Percentiles rank a stretch among this genome's conserved stretches.
These are phyloP conservation scores for Colletotrichum somersetense DNA, from an alignment of 2,329 filamentous ascomycete genomes.

Conservation along the genomic window DNA sequence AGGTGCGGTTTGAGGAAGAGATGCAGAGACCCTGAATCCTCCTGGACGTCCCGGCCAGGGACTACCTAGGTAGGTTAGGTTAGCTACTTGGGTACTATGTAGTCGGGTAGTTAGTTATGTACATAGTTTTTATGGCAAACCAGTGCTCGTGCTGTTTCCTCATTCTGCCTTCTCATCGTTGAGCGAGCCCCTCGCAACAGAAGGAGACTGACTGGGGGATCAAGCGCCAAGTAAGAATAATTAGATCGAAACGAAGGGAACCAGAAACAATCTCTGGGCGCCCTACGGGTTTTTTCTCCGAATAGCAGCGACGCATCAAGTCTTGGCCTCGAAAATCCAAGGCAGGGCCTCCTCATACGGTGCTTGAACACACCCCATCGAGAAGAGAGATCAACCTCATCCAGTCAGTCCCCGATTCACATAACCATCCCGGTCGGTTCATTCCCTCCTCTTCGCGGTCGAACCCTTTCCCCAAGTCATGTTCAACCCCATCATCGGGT, in stretches of 20 bases:
- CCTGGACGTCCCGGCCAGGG: neutral
- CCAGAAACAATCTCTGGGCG: slow-evolving; percentile 15
- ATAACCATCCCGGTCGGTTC: neutral
- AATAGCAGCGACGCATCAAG: slow-evolving; percentile 29
- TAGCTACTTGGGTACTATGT: neutral
- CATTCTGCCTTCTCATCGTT: slow-evolving; percentile 6
- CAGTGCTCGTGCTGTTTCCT: slow-evolving; percentile 7
- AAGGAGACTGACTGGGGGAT: neutral
- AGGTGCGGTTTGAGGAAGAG: neutral
- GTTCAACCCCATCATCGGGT: neutral
- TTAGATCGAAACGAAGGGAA: slow-evolving; percentile 15
- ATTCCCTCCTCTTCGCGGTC: neutral
- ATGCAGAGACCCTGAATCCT: slow-evolving; percentile 6
- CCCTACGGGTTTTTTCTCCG: slow-evolving; percentile 13
- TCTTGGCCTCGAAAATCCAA: slow-evolving; percentile 4
- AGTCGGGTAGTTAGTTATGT: no score
- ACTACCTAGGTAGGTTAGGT: no score
- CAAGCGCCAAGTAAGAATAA: neutral
- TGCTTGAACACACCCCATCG: neutral
- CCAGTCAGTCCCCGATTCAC: neutral
- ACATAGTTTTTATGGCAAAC: neutral
- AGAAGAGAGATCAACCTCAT: neutral
- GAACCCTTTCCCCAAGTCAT: neutral
- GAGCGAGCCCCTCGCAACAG: neutral
- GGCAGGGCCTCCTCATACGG: neutral